A percentile compares a stretch with the other conserved stretches of the same genome.
Evolutionary conservation across 2,329 filamentous ascomycete species (phyloP).

Genomic region (Colletotrichum costaricense): DNA sequence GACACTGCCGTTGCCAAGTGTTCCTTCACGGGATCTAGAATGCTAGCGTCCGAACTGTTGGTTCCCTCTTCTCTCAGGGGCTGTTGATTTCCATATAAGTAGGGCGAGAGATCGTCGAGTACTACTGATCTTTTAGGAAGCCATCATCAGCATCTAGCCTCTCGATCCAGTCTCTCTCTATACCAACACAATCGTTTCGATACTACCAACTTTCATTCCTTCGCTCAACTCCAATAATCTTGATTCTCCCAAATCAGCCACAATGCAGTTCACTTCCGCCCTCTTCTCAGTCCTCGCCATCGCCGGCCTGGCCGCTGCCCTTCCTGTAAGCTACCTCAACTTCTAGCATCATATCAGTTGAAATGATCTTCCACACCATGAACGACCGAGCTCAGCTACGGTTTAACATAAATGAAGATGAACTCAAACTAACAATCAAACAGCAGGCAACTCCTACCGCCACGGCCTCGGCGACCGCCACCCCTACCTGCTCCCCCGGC

Average conservation of each 20-base stretch:
- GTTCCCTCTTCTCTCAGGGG: not conserved
- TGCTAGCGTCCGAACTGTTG: not conserved
- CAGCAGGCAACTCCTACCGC: slow-evolving; percentile 5
- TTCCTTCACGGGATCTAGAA: not conserved
- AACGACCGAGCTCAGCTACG: no score
- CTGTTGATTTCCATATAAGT: slow-evolving; percentile 16
- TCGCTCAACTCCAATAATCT: not conserved
- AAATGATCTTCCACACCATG: no score
- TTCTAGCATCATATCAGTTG: no score
- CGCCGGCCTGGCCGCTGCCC: slow-evolving; percentile 13
- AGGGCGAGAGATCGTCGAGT: not conserved
- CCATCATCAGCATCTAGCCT: slow-evolving; percentile 17
- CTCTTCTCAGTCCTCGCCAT: slow-evolving; percentile 22
- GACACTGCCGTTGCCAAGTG: not conserved
- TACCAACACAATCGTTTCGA: slow-evolving; percentile 4
- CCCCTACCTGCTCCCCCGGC: slow-evolving; percentile 19
- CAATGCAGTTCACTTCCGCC: slow-evolving; percentile 22
- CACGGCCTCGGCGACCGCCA: not conserved
- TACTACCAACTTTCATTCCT: not conserved
- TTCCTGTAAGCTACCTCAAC: slow-evolving; percentile 9
- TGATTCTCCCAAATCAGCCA: not conserved
- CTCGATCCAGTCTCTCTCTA: slow-evolving; percentile 20
- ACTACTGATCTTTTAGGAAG: no score
- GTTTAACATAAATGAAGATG: not conserved
- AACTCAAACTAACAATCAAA: not conserved